Conservation (phyloP, 1,139 yeast species). For the Protomyces gravidus region DNA sequence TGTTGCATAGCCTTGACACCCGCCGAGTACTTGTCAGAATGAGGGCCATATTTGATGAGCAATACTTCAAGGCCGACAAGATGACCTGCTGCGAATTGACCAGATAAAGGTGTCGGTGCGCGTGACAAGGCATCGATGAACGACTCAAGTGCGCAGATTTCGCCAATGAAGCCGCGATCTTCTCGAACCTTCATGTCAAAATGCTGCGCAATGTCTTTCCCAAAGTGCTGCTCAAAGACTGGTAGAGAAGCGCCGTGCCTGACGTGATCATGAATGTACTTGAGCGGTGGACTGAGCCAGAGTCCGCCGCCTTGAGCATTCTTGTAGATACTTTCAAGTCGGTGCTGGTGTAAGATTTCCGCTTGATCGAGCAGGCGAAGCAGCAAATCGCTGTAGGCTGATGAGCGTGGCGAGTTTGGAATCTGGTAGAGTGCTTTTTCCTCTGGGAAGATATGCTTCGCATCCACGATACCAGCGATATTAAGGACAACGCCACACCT, state of each 20-base stretch:
- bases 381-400: conserved; percentile 27
- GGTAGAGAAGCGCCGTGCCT: conserved; percentile 26
- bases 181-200: conserved; percentile 28
- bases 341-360: conserved; percentile 10
- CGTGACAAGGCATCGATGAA: conserved; percentile 23
- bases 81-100: conserved; percentile 23
- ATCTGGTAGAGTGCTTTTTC: conserved; percentile 27
- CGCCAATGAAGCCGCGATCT: conserved; percentile 30
- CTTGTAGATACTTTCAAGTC: conserved; percentile 24
- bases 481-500: conserved; percentile 26
- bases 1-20: conserved; percentile 25
- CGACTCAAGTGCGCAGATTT: conserved; percentile 27
- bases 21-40: conserved; percentile 23
- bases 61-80: conserved; percentile 23
- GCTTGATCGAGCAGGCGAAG: conserved; percentile 25
- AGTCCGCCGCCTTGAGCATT: conserved; percentile 29
- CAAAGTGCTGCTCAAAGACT: conserved; percentile 13
- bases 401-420: conserved; percentile 27
- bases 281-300: conserved; percentile 23
- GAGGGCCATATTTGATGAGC: conserved; percentile 29
- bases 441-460: conserved; percentile 25
- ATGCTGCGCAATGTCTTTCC: conserved; percentile 13
- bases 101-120: conserved; percentile 6
- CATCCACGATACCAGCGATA: conserved; percentile 27
- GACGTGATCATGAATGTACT: conserved; percentile 25